Evolutionary conservation across 768 basidiomycete genomes (phyloP).

Genomic region (Leccinum pellstonianum): DNA sequence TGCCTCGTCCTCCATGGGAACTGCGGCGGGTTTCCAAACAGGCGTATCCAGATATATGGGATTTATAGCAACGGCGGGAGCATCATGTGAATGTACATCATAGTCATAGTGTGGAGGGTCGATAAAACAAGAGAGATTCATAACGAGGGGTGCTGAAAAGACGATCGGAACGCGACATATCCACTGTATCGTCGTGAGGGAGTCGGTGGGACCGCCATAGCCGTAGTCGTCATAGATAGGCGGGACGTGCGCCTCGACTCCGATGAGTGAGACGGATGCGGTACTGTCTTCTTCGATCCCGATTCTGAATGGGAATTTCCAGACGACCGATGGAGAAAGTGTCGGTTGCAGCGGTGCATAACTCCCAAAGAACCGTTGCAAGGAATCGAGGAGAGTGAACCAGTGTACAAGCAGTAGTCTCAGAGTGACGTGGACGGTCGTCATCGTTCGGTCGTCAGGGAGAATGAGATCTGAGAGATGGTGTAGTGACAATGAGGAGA

Average conservation of each 20-base stretch:
- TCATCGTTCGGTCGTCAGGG: not conserved
- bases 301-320: too few relatives aligned
- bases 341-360: constrained; percentile 4
- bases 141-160: not conserved
- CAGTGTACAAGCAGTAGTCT: constrained; percentile 14
- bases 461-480: not conserved
- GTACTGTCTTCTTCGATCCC: constrained; percentile 3
- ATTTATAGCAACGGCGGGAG: not conserved
- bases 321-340: not conserved
- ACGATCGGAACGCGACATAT: constrained; percentile 6
- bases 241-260: not conserved
- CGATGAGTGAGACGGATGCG: not conserved
- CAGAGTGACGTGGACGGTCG: constrained; percentile 5
- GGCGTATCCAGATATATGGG: not conserved
- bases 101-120: not conserved
- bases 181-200: not conserved
- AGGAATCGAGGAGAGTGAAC: constrained; percentile 11
- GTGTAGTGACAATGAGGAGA: not conserved
- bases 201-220: not conserved
- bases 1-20: not conserved
- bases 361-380: constrained; percentile 12
- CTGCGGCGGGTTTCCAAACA: not conserved
- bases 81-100: not conserved
- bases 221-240: not conserved
- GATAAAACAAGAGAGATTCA: constrained; percentile 7